Evolutionary conservation across 1,139 yeast species (phyloP), one percentile per base, ranked within the genome.

Genomic region (Candida mesenterica): DNA sequence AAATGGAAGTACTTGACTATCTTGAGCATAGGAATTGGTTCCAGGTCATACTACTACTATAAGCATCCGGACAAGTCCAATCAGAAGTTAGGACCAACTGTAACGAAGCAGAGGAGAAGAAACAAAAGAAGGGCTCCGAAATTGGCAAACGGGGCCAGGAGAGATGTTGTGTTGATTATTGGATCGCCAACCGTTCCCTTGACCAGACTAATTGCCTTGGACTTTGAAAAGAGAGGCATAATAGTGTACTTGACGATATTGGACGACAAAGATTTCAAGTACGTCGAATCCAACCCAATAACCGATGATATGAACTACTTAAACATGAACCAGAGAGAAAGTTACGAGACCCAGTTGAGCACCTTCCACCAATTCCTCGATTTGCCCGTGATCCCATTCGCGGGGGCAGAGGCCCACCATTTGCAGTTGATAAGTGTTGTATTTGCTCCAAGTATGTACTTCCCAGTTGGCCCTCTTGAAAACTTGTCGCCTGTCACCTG

Each of bases 181-280:
- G 95, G 95, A 1, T 82, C 90, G 2, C 90, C 92, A 1, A 72
- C 79, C 0, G 94, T 85, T 44, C 89, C 90, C 1, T 61, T 86
- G 43, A 79, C 88, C 0, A 66, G 88, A 39, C 65, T 81, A 32
- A 65, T 87, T 24, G 87, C 89, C 1, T 69, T 77, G 37, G 95
- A 87, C 52, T 69, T 87, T 47, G 89, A 84, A 44, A 75, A 75
- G 33, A 65, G 95, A 37, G 95, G 96, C 1, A 84, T 84, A 52
- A 81, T 87, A 22, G 89, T 87, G 3, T 87, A 82, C 56, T 68
- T 87, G 47, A 81, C 94, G 1, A 79, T 86, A 3, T 61, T 79
- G 9, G 82, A 82, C 40, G 79, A 76, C 8, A 75, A 72, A 33
- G 94, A 85, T 46, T 68, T 74, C 36, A 73, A 68, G 41, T 71